Conservation (phyloP, 148 eudicot species). For the Diospyros kaki region DNA sequence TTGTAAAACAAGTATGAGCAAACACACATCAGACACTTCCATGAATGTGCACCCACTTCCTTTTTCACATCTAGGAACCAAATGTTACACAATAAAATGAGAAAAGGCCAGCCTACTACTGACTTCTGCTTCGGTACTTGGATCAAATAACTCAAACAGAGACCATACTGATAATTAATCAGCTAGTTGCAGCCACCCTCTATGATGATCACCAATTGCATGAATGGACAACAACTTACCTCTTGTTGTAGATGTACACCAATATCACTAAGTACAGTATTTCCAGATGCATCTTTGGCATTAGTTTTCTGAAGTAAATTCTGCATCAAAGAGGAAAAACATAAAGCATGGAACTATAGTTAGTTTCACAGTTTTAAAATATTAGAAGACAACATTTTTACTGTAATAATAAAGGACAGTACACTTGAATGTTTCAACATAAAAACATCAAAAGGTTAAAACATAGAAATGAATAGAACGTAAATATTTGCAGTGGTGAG, state of each 20-base stretch:
- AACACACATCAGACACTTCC: too few relatives aligned
- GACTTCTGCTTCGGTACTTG: background rate
- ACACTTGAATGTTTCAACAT: too few relatives aligned
- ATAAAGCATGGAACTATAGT: background rate
- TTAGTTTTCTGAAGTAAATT: conserved; percentile 69
- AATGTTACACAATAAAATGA: background rate
- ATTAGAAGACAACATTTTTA: background rate
- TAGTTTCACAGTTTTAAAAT: background rate
- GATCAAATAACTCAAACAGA: background rate
- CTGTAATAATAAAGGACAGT: background rate
- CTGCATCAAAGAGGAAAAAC: conserved; percentile 28
- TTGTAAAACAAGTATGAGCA: too few relatives aligned
- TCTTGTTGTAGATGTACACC: conserved; percentile 91
- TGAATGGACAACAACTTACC: conserved; percentile 39
- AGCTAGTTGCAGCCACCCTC: background rate
- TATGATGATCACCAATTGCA: background rate
- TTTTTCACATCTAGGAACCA: background rate
- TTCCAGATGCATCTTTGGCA: conserved; percentile 94
- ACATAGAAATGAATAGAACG: too few relatives aligned
- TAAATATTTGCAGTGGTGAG: too few relatives aligned
- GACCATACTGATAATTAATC: background rate
- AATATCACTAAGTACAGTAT: conserved; percentile 71
- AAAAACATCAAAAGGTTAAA: too few relatives aligned
- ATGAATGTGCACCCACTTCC: too few relatives aligned
- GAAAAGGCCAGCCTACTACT: background rate